Conservation (phyloP, 768 basidiomycete genomes). For the Lentinula raphanica region DNA sequence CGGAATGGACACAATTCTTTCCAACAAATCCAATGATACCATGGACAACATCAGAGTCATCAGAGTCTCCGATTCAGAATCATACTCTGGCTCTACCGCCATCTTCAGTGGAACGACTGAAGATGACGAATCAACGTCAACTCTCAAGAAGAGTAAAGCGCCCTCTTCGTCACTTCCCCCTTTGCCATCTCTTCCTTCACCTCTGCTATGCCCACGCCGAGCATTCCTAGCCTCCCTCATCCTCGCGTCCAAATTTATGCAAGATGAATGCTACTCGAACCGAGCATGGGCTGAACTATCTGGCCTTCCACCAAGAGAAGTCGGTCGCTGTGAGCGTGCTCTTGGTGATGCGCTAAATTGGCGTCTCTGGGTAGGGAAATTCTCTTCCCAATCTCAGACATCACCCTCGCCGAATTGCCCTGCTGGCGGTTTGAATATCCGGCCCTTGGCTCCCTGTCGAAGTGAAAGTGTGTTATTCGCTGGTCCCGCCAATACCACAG, state of each 20-base stretch:
- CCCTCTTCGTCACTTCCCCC: slow-evolving; percentile 14
- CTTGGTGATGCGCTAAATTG: slow-evolving; percentile 83
- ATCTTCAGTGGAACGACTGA: slow-evolving; percentile 12
- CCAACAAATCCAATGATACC: slow-evolving; percentile 17
- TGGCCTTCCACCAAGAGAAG: slow-evolving; percentile 81
- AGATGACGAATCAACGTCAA: slow-evolving; percentile 6
- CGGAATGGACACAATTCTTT: slow-evolving; percentile 7
- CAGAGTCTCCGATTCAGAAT: too few relatives aligned
- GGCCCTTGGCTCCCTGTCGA: slow-evolving; percentile 42
- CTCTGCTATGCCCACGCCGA: slow-evolving; percentile 82
- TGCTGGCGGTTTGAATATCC: slow-evolving; percentile 17
- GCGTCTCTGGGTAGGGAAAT: slow-evolving; percentile 91
- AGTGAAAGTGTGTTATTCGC: slow-evolving; percentile 39
- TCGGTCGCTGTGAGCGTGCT: slow-evolving; percentile 83
- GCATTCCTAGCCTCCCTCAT: slow-evolving; percentile 87
- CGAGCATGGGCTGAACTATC: slow-evolving; percentile 92
- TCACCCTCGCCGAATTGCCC: slow-evolving; percentile 15
- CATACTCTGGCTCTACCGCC: slow-evolving; percentile 15
- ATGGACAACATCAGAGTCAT: slow-evolving; percentile 42
- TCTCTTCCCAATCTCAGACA: slow-evolving; percentile 26
- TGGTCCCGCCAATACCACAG: slow-evolving; percentile 10
- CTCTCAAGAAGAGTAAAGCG: slow-evolving; percentile 9
- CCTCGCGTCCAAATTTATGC: slow-evolving; percentile 86
- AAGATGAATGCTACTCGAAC: slow-evolving; percentile 92
- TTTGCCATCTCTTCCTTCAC: slow-evolving; percentile 55